Evolutionary conservation across 2,329 filamentous ascomycete genomes (phyloP).

Genomic region (Talaromyces albobiverticillius): DNA sequence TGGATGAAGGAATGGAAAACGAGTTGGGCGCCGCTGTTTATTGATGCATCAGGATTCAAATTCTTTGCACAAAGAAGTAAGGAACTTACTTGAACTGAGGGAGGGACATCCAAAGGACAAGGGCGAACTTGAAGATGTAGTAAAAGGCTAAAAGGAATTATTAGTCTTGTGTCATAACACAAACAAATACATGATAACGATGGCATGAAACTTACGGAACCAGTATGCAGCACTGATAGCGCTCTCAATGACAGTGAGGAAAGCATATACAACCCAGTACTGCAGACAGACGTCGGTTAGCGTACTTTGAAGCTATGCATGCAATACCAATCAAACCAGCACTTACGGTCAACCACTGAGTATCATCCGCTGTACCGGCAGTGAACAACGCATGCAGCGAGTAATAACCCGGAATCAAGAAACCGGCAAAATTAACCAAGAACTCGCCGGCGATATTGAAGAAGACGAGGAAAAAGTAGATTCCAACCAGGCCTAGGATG

Average conservation of each 20-base stretch:
- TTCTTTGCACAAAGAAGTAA: slow-evolving; percentile 17
- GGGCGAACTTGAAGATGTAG: slow-evolving; percentile 98
- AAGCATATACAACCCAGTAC: slow-evolving; percentile 68
- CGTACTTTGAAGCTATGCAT: too few relatives aligned
- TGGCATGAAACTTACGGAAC: slow-evolving; percentile 52
- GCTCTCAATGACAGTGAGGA: slow-evolving; percentile 65
- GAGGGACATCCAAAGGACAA: slow-evolving; percentile 96
- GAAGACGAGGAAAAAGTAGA: slow-evolving; percentile 70
- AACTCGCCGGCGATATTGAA: slow-evolving; percentile 70
- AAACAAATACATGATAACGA: neutral
- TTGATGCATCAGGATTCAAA: slow-evolving; percentile 7
- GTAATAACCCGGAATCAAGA: slow-evolving; percentile 65
- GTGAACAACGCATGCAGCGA: slow-evolving; percentile 64
- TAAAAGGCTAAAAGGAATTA: slow-evolving; percentile 67
- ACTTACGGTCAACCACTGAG: slow-evolving; percentile 64
- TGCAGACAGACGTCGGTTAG: slow-evolving; percentile 28
- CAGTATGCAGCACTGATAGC: slow-evolving; percentile 66
- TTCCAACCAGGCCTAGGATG: slow-evolving; percentile 60
- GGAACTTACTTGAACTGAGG: slow-evolving; percentile 80
- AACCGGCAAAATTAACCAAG: slow-evolving; percentile 65
- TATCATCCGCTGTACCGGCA: slow-evolving; percentile 60
- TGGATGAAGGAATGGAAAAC: slow-evolving; percentile 95
- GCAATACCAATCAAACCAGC: neutral
- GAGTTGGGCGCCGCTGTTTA: slow-evolving; percentile 81
- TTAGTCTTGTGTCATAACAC: neutral